phyloP scores from a whole-genome alignment of 2,329 filamentous ascomycete genomes.

The Aspergillus carbonarius region DNA sequence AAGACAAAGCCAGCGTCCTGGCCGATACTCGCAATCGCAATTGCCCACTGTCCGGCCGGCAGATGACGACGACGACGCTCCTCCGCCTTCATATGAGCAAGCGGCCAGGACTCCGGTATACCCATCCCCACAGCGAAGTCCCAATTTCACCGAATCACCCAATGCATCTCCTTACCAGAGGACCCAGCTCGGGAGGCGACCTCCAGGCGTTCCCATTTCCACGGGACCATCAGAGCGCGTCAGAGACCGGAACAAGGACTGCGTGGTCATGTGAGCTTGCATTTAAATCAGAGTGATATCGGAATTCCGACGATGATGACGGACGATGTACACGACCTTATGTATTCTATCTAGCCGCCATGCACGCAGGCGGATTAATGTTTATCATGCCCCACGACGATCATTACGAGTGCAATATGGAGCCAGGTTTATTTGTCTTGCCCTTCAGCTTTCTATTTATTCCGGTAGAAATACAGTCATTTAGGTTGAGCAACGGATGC shows the following conservation, averaged over 20 bases:
- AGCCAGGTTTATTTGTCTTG: background rate
- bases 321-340: conserved; percentile 1
- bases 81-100: conserved; percentile 67
- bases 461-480: background rate
- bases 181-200: conserved; percentile 17
- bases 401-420: conserved; percentile 5
- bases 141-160: conserved; percentile 29
- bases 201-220: conserved; percentile 13
- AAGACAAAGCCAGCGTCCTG: conserved; percentile 17
- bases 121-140: conserved; percentile 48
- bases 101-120: conserved; percentile 59
- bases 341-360: conserved; percentile 14
- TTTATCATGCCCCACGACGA: conserved; percentile 6
- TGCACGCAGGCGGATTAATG: conserved; percentile 12
- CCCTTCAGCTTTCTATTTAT: background rate
- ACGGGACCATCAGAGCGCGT: conserved; percentile 19
- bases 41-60: conserved; percentile 32
- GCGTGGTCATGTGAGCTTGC: conserved; percentile 41
- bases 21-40: conserved; percentile 14
- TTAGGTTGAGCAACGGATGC: background rate
- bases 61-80: conserved; percentile 52
- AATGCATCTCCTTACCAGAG: conserved; percentile 22
- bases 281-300: background rate
- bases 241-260: conserved; percentile 42
- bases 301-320: too few relatives aligned